Evolutionary conservation across 176 grass and related monocot genomes (phyloP).

Genomic region (maize (Zea mays)): DNA sequence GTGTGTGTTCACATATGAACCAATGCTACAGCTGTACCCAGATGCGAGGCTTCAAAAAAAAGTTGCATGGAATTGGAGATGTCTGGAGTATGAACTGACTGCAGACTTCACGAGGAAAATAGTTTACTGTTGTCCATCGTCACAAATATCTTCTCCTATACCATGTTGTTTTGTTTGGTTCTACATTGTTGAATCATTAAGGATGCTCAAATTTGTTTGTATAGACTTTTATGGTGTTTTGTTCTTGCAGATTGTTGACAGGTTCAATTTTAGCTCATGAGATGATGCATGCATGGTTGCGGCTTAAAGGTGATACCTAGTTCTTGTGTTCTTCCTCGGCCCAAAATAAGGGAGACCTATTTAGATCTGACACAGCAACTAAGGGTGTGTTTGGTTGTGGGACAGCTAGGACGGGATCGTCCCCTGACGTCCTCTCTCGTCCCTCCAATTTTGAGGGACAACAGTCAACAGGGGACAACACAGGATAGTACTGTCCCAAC

Average conservation of each 20-base stretch:
- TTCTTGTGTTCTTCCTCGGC: constrained; percentile 16
- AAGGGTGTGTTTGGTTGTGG: no score
- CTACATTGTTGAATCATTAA: not conserved
- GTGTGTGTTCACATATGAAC: no score
- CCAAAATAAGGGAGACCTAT: not conserved
- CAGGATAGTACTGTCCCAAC: no score
- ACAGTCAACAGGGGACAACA: no score
- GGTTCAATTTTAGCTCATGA: constrained; percentile 97
- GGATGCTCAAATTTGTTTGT: not conserved
- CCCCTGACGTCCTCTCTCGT: no score
- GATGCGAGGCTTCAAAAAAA: not conserved
- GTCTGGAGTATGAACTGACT: not conserved
- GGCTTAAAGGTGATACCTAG: constrained; percentile 68
- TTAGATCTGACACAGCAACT: constrained; percentile 23
- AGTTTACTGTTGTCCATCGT: not conserved
- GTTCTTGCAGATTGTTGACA: constrained; percentile 74
- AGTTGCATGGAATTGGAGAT: not conserved
- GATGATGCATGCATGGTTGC: constrained; percentile 99
- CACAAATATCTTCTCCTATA: not conserved
- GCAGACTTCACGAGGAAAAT: not conserved
- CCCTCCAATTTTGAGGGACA: no score
- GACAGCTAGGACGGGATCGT: no score
- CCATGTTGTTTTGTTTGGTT: not conserved
- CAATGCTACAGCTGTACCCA: no score
- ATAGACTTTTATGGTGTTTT: constrained; percentile 21